A percentile compares a stretch with the other conserved stretches of the same genome.
phyloP scores from a whole-genome alignment of 495 filamentous ascomycete species.

The Niebla homalea region DNA sequence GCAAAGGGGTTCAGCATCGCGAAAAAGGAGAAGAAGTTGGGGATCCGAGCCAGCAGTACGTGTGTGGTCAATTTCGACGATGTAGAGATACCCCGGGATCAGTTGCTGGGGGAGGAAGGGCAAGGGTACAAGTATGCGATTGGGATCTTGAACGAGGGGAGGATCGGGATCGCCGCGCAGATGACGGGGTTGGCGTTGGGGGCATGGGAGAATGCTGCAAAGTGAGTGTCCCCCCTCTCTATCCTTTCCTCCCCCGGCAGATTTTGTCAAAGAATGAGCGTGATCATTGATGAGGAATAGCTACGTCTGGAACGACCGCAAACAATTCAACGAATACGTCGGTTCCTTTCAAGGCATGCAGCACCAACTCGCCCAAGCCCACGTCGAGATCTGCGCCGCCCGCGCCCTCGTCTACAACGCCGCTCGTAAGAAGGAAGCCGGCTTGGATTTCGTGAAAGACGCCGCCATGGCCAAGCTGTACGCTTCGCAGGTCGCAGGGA shows the following conservation, averaged over 20 bases:
- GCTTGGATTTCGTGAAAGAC: slow-evolving; percentile 85
- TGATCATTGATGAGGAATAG: slow-evolving; percentile 20
- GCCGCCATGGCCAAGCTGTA: slow-evolving; percentile 98
- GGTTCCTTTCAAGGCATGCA: slow-evolving; percentile 99
- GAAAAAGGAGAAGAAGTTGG: slow-evolving; percentile 99
- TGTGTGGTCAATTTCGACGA: slow-evolving; percentile 98
- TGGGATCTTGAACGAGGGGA: slow-evolving; percentile 86
- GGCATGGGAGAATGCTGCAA: slow-evolving; percentile 89
- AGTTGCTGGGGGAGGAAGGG: slow-evolving; percentile 76
- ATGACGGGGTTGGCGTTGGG: slow-evolving; percentile 96
- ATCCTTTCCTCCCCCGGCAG: not conserved
- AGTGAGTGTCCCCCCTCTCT: slow-evolving; percentile 31
- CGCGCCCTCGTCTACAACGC: slow-evolving; percentile 92
- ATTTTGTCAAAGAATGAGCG: not conserved
- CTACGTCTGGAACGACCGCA: slow-evolving; percentile 93
- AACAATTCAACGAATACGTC: slow-evolving; percentile 87
- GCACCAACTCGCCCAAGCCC: slow-evolving; percentile 93
- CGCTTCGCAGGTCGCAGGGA: slow-evolving; percentile 82
- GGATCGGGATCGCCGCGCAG: slow-evolving; percentile 95
- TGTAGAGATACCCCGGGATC: slow-evolving; percentile 75
- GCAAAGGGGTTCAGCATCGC: slow-evolving; percentile 85
- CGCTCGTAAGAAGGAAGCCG: slow-evolving; percentile 94
- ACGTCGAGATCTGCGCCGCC: slow-evolving; percentile 83
- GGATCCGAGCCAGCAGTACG: slow-evolving; percentile 87
- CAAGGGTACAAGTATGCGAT: slow-evolving; percentile 98